Evolutionary conservation across 306 rosid genomes (phyloP), one percentile per base, ranked within the genome.

Genomic region (Heteromeles arbutifolia): DNA sequence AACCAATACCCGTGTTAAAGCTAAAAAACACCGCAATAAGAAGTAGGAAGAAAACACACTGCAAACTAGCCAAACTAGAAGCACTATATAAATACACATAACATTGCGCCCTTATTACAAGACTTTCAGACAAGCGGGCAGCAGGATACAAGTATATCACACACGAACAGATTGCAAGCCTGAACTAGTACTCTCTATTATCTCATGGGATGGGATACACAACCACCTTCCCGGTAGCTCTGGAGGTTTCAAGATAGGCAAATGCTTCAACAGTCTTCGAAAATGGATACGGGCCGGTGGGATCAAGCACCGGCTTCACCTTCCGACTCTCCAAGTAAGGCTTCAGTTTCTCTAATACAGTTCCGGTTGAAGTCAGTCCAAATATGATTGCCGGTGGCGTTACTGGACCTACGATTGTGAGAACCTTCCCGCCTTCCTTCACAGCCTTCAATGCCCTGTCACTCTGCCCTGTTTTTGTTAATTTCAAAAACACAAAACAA

Each of bases 291-390:
- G 88, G 91, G 24, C 90, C 34, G 77, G 91, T 89, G 19, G 96
- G 88, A 19, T 92, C 94, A 21, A 92, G 43, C n/a, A 92, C 15
- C 13, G 97, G 82, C 86, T 81, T 90, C 87, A 90, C 83, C 76
- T 91, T 79, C 50, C 92, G 93, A 83, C 87, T 88, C 76, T 88
- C 92, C 57, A 91, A 81, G 64, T 80, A 84, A 39, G 97, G 91
- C 29, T 70, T 76, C n/a, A 88, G 77, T 26, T 88, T 87, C 76
- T 93, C 93, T 25, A 91, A 81, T 3, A 72, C 32, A 4, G 84
- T 9, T 3, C 85, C 91, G 18, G 77, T 81, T 3, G 65, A 59
- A 59, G 31, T 59, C 8, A 25, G 8, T 0, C 4, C 0, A 59
- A 25, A 56, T n/a, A 56, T 0, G 61, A 56, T 0, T 5, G 61